Base-by-base conservation (phyloP, 2,329 filamentous ascomycete genomes). In the Phyllosticta citribraziliensis region DNA sequence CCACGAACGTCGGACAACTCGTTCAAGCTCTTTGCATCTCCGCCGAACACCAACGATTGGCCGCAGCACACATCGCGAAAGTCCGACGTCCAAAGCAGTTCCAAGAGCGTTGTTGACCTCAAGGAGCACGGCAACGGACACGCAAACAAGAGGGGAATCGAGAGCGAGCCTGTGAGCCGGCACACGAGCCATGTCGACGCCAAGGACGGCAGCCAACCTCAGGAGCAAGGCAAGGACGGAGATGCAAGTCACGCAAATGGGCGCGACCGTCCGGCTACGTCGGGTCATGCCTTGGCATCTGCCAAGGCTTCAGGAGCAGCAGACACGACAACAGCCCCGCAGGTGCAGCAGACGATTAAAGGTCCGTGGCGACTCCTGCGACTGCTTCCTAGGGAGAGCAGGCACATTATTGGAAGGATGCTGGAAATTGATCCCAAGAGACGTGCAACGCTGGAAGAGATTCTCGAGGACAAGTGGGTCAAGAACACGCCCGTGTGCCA, bases 1-100 rank as follows among this genome's bases (percentile, higher is more conserved):
- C 94, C 94, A 4, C 85, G 92, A 51, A 78, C 91, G 72, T 89
- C 89, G 3, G 94, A 99, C 73, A 97, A 96, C 73, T 96, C 91
- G 0, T 99, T 90, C 76, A 92, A 93, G 69, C 82, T 99, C 1
- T 99, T 99, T 71, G 87, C 93, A 14, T 85, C 94, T 1, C 83
- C 89, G 8, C 92, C 93, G 1, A 89, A 91, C 2, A 62, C 60
- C 56, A 56, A 88, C 55, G 72, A 74, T 22, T 62, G 58, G 56
- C 58, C 55, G 22, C 63, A 63, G 17, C 54, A 54, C 20, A 63
- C 52, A 14, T 19, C 56, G 12, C 57, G 60, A 40, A 61, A 30
- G 25, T 61, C 60, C 1, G 60, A 61, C 30, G n/a, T 57, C 9
- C 71, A 73, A 57, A 72, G 70, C 5, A 70, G 69, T 8, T 71